Conservation (phyloP, 805 yeast genomes). For the Lipomyces kockii region DNA sequence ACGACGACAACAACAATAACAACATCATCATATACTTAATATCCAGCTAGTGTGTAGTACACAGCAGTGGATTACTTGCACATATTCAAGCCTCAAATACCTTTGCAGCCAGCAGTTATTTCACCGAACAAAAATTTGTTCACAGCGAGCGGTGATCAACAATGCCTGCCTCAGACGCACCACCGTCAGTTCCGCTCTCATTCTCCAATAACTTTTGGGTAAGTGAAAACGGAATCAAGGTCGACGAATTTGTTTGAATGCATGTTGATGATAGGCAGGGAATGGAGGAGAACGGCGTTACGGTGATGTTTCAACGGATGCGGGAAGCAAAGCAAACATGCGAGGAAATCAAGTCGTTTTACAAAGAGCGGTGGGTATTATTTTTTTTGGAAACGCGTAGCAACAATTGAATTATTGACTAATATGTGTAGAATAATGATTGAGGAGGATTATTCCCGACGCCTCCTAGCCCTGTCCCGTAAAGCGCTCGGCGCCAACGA, state of each 20-base stretch:
- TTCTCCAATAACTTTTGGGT: constrained; percentile 40
- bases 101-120: too few relatives aligned
- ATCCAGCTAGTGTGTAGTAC: too few relatives aligned
- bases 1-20: too few relatives aligned
- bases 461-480: constrained; percentile 56
- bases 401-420: constrained; percentile 42
- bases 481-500: constrained; percentile 60
- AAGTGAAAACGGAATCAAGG: constrained; percentile 3
- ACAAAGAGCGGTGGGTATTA: constrained; percentile 51
- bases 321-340: constrained; percentile 63
- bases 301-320: constrained; percentile 59
- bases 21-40: too few relatives aligned
- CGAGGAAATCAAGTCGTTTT: constrained; percentile 55
- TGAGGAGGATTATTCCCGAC: constrained; percentile 73
- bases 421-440: constrained; percentile 54
- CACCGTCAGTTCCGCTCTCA: constrained; percentile 36
- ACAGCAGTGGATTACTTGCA: too few relatives aligned
- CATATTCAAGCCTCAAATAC: too few relatives aligned
- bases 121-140: not conserved
- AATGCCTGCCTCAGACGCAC: constrained; percentile 19
- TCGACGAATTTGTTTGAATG: too few relatives aligned
- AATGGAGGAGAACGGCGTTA: constrained; percentile 63
- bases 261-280: constrained; percentile 45
- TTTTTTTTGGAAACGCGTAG: not conserved
- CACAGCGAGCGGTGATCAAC: not conserved